Evolutionary conservation across 192 early-diverging fungal species (phyloP).

Genomic region (Chytriomyces sp.): DNA sequence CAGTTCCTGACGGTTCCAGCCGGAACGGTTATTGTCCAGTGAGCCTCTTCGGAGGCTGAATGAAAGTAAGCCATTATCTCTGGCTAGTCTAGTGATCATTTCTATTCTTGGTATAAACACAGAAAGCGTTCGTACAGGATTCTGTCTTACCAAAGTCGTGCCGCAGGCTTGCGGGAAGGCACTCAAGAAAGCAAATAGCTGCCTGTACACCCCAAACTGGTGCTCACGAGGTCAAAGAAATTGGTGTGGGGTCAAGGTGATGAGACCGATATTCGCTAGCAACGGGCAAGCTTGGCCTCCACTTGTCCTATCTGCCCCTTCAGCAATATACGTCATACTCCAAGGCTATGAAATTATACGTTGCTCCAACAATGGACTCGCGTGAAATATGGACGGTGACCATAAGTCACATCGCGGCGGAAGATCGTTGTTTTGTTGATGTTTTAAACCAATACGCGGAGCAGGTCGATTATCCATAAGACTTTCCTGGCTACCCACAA

Average conservation of each 20-base stretch:
- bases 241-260: background rate
- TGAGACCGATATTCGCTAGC: background rate
- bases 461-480: background rate
- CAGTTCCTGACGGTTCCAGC: too few species aligned
- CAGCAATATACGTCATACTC: background rate
- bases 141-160: too few species aligned
- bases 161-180: too few species aligned
- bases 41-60: too few species aligned
- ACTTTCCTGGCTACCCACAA: background rate
- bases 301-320: background rate
- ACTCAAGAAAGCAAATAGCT: background rate
- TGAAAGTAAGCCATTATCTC: too few species aligned
- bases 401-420: conserved; percentile 1
- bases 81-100: too few species aligned
- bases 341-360: background rate
- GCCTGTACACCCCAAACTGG: background rate
- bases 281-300: background rate
- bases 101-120: too few species aligned
- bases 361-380: background rate
- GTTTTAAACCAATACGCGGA: conserved; percentile 3
- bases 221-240: background rate
- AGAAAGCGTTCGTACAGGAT: too few species aligned
- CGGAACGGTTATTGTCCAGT: too few species aligned
- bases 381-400: background rate
- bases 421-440: background rate